Evolutionary conservation across 441 rosid genomes (phyloP).

Genomic region (Francoa sonchifolia): DNA sequence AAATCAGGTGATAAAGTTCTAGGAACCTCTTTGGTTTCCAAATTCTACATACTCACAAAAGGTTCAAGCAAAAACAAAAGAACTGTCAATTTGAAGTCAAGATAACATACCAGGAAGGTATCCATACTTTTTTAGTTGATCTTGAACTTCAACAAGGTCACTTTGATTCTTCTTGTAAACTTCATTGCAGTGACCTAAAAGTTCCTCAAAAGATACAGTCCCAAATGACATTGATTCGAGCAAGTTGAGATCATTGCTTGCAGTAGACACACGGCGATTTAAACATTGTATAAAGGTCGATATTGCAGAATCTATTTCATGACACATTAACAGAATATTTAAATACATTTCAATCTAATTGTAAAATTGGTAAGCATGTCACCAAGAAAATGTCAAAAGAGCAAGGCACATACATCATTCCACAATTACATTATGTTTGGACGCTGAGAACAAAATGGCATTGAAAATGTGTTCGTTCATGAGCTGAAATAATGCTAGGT

Average conservation of each 20-base stretch:
- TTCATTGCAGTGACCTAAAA: constrained; percentile 63
- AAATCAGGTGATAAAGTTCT: background rate
- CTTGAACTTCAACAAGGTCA: constrained; percentile 25
- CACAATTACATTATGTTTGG: too few relatives aligned
- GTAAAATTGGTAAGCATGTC: too few relatives aligned
- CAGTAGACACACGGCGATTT: constrained; percentile 42
- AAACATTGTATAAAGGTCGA: constrained; percentile 60
- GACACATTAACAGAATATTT: background rate
- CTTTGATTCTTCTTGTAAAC: constrained; percentile 32
- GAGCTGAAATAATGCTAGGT: too few relatives aligned
- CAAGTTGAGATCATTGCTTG: constrained; percentile 27
- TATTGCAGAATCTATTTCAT: constrained; percentile 53
- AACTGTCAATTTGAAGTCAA: background rate
- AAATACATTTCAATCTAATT: background rate
- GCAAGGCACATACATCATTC: too few relatives aligned
- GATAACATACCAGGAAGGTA: constrained; percentile 26
- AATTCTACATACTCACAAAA: too few relatives aligned
- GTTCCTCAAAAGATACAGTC: constrained; percentile 50
- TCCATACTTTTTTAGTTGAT: constrained; percentile 26
- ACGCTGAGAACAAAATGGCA: too few relatives aligned
- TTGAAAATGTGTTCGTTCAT: too few relatives aligned
- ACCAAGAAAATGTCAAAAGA: too few relatives aligned
- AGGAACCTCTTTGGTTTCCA: background rate
- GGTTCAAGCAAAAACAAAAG: background rate
- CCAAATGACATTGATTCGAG: constrained; percentile 50